These are phyloP conservation scores for Penicillium sp. DNA, from an alignment of 2,329 filamentous ascomycete genomes.

Conservation along the genomic window DNA sequence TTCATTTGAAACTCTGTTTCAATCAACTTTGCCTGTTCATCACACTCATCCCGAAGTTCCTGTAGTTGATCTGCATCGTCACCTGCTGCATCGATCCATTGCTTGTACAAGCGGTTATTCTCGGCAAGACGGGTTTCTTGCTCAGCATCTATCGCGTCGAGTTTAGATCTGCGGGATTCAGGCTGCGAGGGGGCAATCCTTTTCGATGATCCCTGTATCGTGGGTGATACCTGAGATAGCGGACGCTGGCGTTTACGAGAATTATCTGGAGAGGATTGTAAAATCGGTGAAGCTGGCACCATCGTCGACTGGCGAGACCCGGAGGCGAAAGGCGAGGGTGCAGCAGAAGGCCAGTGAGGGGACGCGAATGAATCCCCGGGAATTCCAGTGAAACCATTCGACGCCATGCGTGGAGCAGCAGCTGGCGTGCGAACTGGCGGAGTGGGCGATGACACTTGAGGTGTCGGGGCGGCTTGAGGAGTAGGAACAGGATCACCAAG, in stretches of 20 bases:
- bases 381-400: neutral
- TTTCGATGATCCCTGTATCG: slow-evolving; percentile 10
- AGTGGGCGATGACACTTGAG: neutral
- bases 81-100: slow-evolving; percentile 3
- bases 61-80: slow-evolving; percentile 5
- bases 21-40: slow-evolving; percentile 10
- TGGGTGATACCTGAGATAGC: slow-evolving; percentile 7
- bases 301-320: neutral
- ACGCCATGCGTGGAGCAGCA: neutral
- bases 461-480: neutral
- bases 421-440: neutral
- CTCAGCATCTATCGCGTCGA: slow-evolving; percentile 8
- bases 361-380: slow-evolving; percentile 1
- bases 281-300: neutral
- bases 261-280: neutral
- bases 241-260: slow-evolving; percentile 17
- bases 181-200: slow-evolving; percentile 6
- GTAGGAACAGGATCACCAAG: neutral
- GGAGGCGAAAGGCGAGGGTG: slow-evolving; percentile 13
- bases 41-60: slow-evolving; percentile 26
- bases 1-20: slow-evolving; percentile 9
- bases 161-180: slow-evolving; percentile 1
- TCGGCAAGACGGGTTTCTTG: slow-evolving; percentile 2
- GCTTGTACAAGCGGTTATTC: slow-evolving; percentile 2
- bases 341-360: slow-evolving; percentile 13